Percentiles rank a stretch among this genome's conserved stretches.
phyloP scores from a whole-genome alignment of 345 rosid species.

The Chamaenerion angustifolium region DNA sequence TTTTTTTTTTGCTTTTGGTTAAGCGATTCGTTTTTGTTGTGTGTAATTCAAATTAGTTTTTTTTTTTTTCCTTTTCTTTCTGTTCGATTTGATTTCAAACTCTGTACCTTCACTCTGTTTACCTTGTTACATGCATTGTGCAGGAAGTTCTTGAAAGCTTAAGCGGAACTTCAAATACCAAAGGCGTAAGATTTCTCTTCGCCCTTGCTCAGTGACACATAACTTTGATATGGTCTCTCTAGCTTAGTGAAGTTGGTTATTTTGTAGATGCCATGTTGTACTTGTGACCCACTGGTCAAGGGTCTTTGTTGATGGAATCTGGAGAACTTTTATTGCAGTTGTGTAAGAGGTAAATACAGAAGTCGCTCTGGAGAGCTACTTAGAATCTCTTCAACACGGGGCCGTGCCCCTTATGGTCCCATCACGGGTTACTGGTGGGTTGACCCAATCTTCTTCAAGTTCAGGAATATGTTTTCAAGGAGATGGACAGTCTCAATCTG shows the following conservation, averaged over 20 bases:
- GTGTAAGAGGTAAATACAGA: conserved; percentile 15
- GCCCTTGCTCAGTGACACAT: conserved; percentile 14
- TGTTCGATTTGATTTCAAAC: too few relatives aligned
- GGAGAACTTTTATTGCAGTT: conserved; percentile 7
- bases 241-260: not conserved
- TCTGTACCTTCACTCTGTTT: not conserved
- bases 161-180: conserved; percentile 20
- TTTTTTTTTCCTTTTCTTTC: not conserved
- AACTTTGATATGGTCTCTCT: not conserved
- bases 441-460: conserved; percentile 81
- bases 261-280: not conserved
- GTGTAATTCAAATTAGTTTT: not conserved
- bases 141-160: conserved; percentile 25
- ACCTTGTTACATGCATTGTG: not conserved
- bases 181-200: conserved; percentile 2
- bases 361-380: conserved; percentile 67
- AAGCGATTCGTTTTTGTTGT: too few relatives aligned
- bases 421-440: conserved; percentile 63
- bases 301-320: not conserved
- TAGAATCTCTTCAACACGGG: conserved; percentile 46
- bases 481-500: conserved; percentile 81
- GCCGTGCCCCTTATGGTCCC: conserved; percentile 55
- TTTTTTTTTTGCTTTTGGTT: too few relatives aligned
- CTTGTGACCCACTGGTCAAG: conserved; percentile 3
- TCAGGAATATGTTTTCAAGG: conserved; percentile 96